These are phyloP conservation scores for Cercophora newfieldiana DNA, from an alignment of 495 filamentous ascomycete genomes.

Conservation along the genomic window DNA sequence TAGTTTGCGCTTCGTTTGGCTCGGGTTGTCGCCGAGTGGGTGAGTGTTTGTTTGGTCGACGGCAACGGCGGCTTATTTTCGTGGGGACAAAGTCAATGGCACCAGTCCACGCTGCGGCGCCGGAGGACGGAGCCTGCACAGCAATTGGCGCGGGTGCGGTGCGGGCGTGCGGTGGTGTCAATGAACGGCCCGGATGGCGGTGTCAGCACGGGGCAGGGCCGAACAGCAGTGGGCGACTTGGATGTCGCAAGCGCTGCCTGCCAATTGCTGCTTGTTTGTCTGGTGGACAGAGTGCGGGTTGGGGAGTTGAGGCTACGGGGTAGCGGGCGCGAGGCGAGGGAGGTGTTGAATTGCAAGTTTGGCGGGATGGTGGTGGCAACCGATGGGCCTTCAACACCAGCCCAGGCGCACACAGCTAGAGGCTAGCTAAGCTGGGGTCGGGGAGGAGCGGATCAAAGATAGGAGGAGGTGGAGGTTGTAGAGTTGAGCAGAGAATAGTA, in stretches of 20 bases:
- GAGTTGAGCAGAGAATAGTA: neutral
- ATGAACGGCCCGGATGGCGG: neutral
- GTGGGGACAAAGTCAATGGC: slow-evolving; percentile 16
- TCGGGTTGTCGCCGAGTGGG: neutral
- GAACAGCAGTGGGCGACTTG: neutral
- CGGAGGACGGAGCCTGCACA: neutral
- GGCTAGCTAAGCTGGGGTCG: neutral
- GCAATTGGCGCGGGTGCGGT: slow-evolving; percentile 4
- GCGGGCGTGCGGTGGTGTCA: neutral
- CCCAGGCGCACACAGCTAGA: neutral
- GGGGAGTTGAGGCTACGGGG: neutral
- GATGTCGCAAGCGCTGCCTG: neutral
- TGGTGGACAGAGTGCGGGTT: neutral
- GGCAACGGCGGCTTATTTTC: slow-evolving; percentile 24
- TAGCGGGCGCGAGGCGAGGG: neutral
- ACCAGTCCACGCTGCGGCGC: neutral
- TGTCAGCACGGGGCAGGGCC: neutral
- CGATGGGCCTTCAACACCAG: neutral
- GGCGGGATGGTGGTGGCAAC: neutral
- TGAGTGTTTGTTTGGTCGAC: neutral
- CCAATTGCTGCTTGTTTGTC: neutral
- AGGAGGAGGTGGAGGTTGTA: neutral
- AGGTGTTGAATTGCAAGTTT: neutral
- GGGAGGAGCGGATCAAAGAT: neutral
- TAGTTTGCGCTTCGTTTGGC: too few species aligned